These are phyloP conservation scores for Quercus cerris DNA, from an alignment of 306 rosid species.

Conservation along the genomic window DNA sequence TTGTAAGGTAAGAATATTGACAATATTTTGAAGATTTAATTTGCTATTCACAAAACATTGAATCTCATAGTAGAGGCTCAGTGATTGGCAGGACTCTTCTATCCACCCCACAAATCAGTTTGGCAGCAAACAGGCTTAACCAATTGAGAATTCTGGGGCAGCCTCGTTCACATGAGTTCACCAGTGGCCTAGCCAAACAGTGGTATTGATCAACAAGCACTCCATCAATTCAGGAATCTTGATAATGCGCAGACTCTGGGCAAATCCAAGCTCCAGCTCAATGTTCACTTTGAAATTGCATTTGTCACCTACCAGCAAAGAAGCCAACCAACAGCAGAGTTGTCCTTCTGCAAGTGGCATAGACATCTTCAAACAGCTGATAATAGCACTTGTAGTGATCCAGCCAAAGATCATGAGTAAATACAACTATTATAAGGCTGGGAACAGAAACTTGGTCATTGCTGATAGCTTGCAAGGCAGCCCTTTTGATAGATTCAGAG, in stretches of 20 bases:
- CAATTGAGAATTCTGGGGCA: neutral
- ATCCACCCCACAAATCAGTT: neutral
- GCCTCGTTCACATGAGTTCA: neutral
- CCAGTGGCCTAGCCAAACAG: neutral
- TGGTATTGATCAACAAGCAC: neutral
- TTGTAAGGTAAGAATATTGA: neutral
- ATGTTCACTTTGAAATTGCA: slow-evolving; percentile 12
- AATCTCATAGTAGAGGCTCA: neutral
- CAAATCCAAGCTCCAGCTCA: neutral
- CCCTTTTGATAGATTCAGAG: neutral
- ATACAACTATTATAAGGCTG: slow-evolving; percentile 4
- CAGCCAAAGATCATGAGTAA: neutral
- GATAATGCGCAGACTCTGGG: slow-evolving; percentile 2
- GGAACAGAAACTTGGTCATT: slow-evolving; percentile 5
- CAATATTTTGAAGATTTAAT: neutral
- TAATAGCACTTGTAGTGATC: slow-evolving; percentile 5
- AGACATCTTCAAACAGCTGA: slow-evolving; percentile 16
- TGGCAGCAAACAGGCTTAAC: neutral
- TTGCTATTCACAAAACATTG: neutral
- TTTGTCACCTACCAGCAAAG: slow-evolving; percentile 8
- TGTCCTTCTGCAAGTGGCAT: neutral
- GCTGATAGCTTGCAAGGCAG: neutral
- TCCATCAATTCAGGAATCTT: slow-evolving; percentile 20
- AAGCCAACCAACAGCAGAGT: slow-evolving; percentile 2
- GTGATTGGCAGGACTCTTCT: neutral